Percentiles rank a stretch among this genome's conserved stretches.
Evolutionary conservation across 106 monocot genomes (phyloP).

Genomic region (Amphibolis antarctica): DNA sequence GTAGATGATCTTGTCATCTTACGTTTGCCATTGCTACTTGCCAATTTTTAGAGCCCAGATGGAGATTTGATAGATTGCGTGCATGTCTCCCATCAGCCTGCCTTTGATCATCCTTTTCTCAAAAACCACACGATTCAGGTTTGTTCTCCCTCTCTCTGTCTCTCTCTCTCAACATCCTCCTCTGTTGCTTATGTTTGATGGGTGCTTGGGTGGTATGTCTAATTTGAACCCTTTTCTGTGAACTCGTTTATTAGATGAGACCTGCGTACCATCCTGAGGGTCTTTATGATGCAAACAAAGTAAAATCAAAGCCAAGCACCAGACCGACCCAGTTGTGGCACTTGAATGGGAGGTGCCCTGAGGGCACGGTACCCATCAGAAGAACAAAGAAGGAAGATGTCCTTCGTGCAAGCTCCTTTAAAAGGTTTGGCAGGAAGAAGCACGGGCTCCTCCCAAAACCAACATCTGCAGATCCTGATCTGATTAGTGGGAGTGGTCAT

Average conservation of each 20-base stretch:
- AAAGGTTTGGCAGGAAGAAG: slow-evolving; percentile 40
- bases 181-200: background rate
- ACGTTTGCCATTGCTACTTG: background rate
- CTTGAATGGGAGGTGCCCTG: slow-evolving; percentile 33
- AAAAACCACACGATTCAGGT: slow-evolving; percentile 65
- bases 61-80: slow-evolving; percentile 72
- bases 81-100: slow-evolving; percentile 53
- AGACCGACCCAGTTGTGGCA: slow-evolving; percentile 40
- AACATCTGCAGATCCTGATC: slow-evolving; percentile 26
- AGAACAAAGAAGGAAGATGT: slow-evolving; percentile 35
- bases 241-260: slow-evolving; percentile 7
- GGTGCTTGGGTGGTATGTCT: background rate
- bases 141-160: background rate
- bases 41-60: slow-evolving; percentile 45
- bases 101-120: slow-evolving; percentile 75
- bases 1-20: background rate
- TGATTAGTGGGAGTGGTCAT: slow-evolving; percentile 32
- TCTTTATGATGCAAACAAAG: slow-evolving; percentile 1
- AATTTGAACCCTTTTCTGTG: background rate
- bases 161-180: background rate
- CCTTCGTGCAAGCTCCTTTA: slow-evolving; percentile 37
- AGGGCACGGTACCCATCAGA: slow-evolving; percentile 39
- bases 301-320: background rate
- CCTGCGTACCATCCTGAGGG: slow-evolving; percentile 17
- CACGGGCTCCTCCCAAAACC: slow-evolving; percentile 20